Evolutionary conservation across 2,329 filamentous ascomycete genomes (phyloP).

Genomic region (Thermomyces lanuginosus): DNA sequence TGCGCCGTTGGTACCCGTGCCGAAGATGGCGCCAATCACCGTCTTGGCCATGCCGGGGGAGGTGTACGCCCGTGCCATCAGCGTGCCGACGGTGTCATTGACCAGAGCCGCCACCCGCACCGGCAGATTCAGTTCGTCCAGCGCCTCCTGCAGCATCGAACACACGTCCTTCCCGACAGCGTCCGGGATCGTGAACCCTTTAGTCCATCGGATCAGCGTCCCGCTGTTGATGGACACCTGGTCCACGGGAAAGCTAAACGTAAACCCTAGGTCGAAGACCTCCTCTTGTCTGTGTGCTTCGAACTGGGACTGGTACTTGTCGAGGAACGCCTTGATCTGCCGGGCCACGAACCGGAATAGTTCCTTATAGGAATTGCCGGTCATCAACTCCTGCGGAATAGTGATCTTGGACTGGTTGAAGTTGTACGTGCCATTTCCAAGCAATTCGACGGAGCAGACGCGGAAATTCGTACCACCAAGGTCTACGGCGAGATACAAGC

Average conservation of each 20-base stretch:
- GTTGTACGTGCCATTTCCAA: constrained; percentile 89
- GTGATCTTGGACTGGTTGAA: constrained; percentile 84
- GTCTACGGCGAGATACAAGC: constrained; percentile 88
- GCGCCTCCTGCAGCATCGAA: constrained; percentile 70
- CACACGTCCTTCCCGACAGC: constrained; percentile 91
- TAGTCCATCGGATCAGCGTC: constrained; percentile 89
- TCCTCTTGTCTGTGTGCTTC: constrained; percentile 53
- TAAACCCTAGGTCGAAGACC: constrained; percentile 91
- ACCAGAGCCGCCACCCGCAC: constrained; percentile 91
- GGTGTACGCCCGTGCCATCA: constrained; percentile 95
- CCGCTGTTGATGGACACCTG: constrained; percentile 93
- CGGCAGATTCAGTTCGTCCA: constrained; percentile 70
- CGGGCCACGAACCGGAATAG: constrained; percentile 86
- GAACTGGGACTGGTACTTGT: constrained; percentile 75
- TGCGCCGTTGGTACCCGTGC: constrained; percentile 91
- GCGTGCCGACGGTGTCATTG: constrained; percentile 92
- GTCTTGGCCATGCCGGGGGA: constrained; percentile 75
- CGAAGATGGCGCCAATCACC: constrained; percentile 89
- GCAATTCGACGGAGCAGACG: constrained; percentile 85
- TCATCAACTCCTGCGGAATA: constrained; percentile 81
- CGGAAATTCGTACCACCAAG: constrained; percentile 98
- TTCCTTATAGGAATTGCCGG: constrained; percentile 66
- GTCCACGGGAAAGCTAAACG: constrained; percentile 92
- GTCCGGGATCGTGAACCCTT: constrained; percentile 95
- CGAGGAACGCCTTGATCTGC: constrained; percentile 78